These are phyloP conservation scores for Cetraspora pellucida DNA, from an alignment of 192 early-diverging fungal genomes.

Conservation along the genomic window DNA sequence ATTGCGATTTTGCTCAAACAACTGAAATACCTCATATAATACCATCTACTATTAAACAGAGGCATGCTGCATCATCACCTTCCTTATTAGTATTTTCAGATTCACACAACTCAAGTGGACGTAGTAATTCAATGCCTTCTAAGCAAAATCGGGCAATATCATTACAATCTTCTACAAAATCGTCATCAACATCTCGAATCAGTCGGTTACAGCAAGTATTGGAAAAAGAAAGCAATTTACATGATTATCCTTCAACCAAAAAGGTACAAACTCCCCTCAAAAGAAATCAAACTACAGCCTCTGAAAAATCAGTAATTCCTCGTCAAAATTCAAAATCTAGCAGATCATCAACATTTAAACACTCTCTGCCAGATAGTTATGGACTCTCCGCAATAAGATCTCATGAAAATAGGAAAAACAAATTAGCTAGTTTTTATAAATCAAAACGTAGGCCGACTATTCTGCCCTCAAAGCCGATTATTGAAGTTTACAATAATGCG, in stretches of 20 bases:
- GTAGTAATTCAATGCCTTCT: not conserved
- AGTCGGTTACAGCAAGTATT: not conserved
- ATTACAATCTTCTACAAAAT: not conserved
- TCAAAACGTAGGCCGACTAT: not conserved
- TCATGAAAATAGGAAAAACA: not conserved
- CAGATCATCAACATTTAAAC: not conserved
- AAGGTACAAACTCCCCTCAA: not conserved
- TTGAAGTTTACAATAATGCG: slow-evolving; percentile 56
- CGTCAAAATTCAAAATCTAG: not conserved
- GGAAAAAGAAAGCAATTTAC: not conserved
- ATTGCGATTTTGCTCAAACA: slow-evolving; percentile 9
- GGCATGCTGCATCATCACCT: not conserved
- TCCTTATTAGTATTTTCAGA: not conserved
- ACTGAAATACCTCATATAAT: slow-evolving; percentile 35
- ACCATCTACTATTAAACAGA: slow-evolving; percentile 28
- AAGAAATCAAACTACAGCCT: not conserved
- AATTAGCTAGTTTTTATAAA: not conserved
- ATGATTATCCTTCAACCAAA: not conserved
- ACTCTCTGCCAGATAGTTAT: not conserved
- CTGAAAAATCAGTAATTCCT: not conserved
- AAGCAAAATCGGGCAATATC: not conserved
- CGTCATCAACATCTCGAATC: not conserved
- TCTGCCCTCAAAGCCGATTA: slow-evolving; percentile 45
- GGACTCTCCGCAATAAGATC: not conserved
- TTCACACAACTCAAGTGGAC: not conserved